phyloP scores from a whole-genome alignment of 2,329 filamentous ascomycete species.

The Calonectria henricotiae region DNA sequence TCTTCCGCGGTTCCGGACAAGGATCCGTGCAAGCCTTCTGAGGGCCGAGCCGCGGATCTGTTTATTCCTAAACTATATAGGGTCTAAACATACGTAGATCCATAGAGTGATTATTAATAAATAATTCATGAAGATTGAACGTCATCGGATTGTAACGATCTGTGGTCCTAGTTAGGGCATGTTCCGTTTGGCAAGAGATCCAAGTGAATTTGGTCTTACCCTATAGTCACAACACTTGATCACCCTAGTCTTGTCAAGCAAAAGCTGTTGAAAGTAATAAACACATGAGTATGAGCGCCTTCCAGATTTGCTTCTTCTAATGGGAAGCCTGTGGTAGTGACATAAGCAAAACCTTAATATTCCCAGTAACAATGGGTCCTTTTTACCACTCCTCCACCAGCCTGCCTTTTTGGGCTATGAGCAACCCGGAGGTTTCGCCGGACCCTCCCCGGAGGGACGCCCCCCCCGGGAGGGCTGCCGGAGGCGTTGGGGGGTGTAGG shows the following conservation, averaged over 20 bases:
- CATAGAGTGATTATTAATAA: background rate
- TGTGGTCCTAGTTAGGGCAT: background rate
- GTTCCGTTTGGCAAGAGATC: background rate
- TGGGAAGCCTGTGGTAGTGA: too few relatives aligned
- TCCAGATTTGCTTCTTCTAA: too few relatives aligned
- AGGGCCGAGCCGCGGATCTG: constrained; percentile 15
- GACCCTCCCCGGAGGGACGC: too few relatives aligned
- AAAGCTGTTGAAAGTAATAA: background rate
- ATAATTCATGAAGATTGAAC: too few relatives aligned
- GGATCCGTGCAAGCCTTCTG: background rate
- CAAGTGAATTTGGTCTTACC: background rate
- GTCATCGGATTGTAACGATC: background rate
- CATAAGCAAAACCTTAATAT: too few relatives aligned
- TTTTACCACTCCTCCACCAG: too few relatives aligned
- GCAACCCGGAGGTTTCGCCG: too few relatives aligned
- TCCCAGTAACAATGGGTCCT: too few relatives aligned
- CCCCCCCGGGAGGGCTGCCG: too few relatives aligned
- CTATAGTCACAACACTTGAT: background rate
- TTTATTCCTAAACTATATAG: constrained; percentile 11
- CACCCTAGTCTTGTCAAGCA: background rate
- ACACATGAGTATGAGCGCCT: too few relatives aligned
- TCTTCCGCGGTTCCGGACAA: constrained; percentile 6
- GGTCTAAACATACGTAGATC: constrained; percentile 7
- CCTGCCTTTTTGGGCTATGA: too few relatives aligned
- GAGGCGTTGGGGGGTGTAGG: too few relatives aligned